A percentile compares a stretch with the other conserved stretches of the same genome.
phyloP scores from a whole-genome alignment of 495 filamentous ascomycete genomes.

The Tuber borchii region DNA sequence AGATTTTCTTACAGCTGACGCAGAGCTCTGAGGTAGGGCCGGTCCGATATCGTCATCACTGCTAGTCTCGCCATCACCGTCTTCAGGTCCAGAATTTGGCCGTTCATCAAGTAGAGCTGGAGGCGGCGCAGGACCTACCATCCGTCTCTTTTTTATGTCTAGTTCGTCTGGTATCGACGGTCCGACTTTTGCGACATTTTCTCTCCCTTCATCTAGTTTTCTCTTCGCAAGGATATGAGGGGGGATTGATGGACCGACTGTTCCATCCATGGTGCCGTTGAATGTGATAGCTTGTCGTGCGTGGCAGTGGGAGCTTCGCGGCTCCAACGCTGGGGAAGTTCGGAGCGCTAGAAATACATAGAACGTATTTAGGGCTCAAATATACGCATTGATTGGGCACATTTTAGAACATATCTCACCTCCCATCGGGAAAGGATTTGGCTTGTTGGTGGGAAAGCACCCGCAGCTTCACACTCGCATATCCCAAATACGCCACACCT shows the following conservation, averaged over 20 bases:
- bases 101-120: conserved; percentile 51
- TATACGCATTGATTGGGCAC: conserved; percentile 19
- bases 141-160: conserved; percentile 46
- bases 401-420: conserved; percentile 24
- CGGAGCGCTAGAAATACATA: conserved; percentile 5
- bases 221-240: conserved; percentile 44
- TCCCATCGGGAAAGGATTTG: conserved; percentile 8
- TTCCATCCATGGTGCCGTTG: conserved; percentile 32
- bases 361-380: conserved; percentile 14
- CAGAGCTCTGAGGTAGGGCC: conserved; percentile 58
- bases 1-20: conserved; percentile 29
- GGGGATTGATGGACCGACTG: conserved; percentile 44
- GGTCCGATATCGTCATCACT: conserved; percentile 72
- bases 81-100: conserved; percentile 41
- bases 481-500: neutral
- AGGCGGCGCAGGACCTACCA: conserved; percentile 51
- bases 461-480: neutral
- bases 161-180: conserved; percentile 38
- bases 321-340: conserved; percentile 4
- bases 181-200: conserved; percentile 36
- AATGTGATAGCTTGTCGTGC: conserved; percentile 5
- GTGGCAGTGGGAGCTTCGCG: conserved; percentile 12
- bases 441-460: neutral
- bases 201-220: conserved; percentile 42
- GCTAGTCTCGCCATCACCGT: conserved; percentile 43